phyloP scores from a whole-genome alignment of 2,329 filamentous ascomycete genomes.

The Amauroascus verrucosus region DNA sequence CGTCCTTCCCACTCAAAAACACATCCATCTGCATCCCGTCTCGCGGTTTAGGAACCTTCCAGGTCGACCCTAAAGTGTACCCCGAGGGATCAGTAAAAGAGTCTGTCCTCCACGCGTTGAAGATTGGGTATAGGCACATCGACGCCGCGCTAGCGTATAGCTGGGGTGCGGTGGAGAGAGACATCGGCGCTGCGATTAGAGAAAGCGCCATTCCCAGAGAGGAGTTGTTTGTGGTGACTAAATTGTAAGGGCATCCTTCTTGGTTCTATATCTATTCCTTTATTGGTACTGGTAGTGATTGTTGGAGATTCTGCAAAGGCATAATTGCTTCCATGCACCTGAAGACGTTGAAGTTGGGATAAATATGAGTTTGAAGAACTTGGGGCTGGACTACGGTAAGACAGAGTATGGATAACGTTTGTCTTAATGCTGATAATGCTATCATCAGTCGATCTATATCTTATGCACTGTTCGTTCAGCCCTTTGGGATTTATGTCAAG shows the following conservation, averaged over 20 bases:
- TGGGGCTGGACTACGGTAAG: conserved; percentile 45
- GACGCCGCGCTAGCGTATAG: conserved; percentile 43
- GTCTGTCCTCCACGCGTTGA: conserved; percentile 40
- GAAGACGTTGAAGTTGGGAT: conserved; percentile 42
- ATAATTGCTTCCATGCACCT: conserved; percentile 31
- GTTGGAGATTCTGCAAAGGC: not conserved
- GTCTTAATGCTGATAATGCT: not conserved
- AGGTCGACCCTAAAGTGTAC: conserved; percentile 2
- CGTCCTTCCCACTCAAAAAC: conserved; percentile 5
- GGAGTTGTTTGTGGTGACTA: conserved; percentile 56
- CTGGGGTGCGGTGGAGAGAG: conserved; percentile 47
- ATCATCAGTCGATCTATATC: conserved; percentile 4
- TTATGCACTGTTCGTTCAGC: conserved; percentile 28
- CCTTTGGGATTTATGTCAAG: not conserved
- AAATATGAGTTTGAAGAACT: conserved; percentile 41
- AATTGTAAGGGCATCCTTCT: conserved; percentile 40
- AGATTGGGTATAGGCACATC: conserved; percentile 45
- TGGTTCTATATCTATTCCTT: conserved; percentile 22
- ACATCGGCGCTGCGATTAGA: conserved; percentile 54
- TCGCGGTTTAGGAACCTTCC: conserved; percentile 13
- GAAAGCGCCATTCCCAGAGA: conserved; percentile 55
- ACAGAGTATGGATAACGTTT: conserved; percentile 27
- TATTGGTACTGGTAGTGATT: conserved; percentile 31
- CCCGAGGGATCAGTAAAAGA: conserved; percentile 33
- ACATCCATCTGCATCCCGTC: conserved; percentile 2